Conservation (phyloP, 352 stramenopile species). For the Nannochloropsis limnetica region DNA sequence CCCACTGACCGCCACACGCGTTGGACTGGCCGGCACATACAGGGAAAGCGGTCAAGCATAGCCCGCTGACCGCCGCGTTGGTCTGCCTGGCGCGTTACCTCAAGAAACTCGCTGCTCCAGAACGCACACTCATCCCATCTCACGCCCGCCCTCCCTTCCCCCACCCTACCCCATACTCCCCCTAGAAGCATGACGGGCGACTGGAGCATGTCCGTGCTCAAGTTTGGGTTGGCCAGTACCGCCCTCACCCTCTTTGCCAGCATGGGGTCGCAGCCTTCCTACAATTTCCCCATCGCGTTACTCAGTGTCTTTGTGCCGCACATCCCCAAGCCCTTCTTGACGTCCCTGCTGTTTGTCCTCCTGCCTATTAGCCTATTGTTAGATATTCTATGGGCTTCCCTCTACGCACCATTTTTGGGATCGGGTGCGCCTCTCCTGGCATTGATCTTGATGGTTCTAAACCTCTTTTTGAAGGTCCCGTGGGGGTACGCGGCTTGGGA, state of each 20-base stretch:
- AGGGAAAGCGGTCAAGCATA: too few relatives aligned
- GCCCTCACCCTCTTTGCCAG: slow-evolving; percentile 15
- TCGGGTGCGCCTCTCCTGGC: neutral
- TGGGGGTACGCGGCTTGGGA: neutral
- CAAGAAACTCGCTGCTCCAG: too few relatives aligned
- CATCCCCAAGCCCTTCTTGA: slow-evolving; percentile 13
- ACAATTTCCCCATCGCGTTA: slow-evolving; percentile 17
- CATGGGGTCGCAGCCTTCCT: slow-evolving; percentile 19
- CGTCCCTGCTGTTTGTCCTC: slow-evolving; percentile 13
- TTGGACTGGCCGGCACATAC: too few relatives aligned
- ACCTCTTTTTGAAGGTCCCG: neutral
- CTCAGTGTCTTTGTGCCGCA: neutral
- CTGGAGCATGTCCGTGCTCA: slow-evolving; percentile 25
- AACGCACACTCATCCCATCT: neutral
- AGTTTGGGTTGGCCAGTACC: neutral
- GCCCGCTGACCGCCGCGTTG: too few relatives aligned
- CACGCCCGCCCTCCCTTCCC: neutral
- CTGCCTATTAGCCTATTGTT: neutral
- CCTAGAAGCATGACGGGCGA: slow-evolving; percentile 5
- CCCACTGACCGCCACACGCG: too few relatives aligned
- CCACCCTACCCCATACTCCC: neutral
- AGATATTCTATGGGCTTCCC: neutral
- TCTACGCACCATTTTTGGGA: neutral
- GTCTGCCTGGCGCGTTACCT: too few relatives aligned
- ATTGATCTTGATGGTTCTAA: slow-evolving; percentile 22